Conservation (phyloP, 2,329 filamentous ascomycete species). For the Coniochaeta prunicola region DNA sequence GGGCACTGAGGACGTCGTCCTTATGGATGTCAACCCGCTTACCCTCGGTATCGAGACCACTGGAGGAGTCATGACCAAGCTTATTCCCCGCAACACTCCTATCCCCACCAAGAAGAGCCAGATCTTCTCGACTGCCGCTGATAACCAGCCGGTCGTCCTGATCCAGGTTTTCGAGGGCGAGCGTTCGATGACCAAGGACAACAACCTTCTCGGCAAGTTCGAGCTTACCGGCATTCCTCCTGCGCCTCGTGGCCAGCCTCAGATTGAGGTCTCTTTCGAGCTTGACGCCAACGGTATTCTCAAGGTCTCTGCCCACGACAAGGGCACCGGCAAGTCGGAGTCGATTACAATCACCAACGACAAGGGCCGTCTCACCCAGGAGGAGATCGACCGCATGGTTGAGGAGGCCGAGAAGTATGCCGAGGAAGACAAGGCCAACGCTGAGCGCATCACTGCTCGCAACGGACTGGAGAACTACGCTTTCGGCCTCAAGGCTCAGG, state of each 20-base stretch:
- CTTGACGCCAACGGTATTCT: conserved; percentile 98
- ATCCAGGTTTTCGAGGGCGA: conserved; percentile 97
- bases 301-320: conserved; percentile 91
- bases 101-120: conserved; percentile 96
- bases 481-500: conserved; percentile 98
- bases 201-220: conserved; percentile 97
- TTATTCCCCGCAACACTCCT: conserved; percentile 89
- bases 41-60: conserved; percentile 97
- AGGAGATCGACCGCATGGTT: conserved; percentile 99
- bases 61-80: conserved; percentile 94
- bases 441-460: conserved; percentile 92
- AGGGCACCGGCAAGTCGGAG: conserved; percentile 96
- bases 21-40: conserved; percentile 96
- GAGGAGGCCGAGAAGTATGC: conserved; percentile 97
- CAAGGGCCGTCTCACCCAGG: conserved; percentile 91
- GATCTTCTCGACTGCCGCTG: conserved; percentile 94
- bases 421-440: conserved; percentile 97
- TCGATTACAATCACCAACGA: conserved; percentile 99
- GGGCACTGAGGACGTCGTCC: conserved; percentile 71
- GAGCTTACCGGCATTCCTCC: conserved; percentile 94
- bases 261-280: conserved; percentile 97
- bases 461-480: conserved; percentile 99
- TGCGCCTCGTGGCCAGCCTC: conserved; percentile 89
- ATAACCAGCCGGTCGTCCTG: conserved; percentile 92
- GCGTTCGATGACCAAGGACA: conserved; percentile 89